phyloP scores from a whole-genome alignment of 2,329 filamentous ascomycete species.

The Phyllosticta capitalensis region DNA sequence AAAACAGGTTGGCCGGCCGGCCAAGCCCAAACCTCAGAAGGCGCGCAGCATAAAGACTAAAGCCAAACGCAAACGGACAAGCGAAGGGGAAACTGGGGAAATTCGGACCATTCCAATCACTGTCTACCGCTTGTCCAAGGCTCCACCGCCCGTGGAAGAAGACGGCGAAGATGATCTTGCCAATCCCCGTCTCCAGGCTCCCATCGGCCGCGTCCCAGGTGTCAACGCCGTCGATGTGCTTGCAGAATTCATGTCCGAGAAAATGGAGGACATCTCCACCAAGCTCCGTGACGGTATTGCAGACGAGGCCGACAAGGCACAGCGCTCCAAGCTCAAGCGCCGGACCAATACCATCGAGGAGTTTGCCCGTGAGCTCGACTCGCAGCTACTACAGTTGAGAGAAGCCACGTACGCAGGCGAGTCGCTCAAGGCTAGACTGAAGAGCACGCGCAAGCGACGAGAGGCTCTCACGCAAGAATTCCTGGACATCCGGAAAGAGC shows the following conservation, averaged over 20 bases:
- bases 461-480: constrained; percentile 37
- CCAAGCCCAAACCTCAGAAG: constrained; percentile 8
- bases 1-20: constrained; percentile 7
- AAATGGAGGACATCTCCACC: constrained; percentile 36
- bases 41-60: constrained; percentile 12
- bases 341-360: constrained; percentile 39
- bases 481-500: constrained; percentile 37
- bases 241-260: constrained; percentile 41
- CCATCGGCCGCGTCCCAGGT: constrained; percentile 27
- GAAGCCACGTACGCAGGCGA: constrained; percentile 43
- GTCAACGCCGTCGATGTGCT: constrained; percentile 46
- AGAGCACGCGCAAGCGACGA: constrained; percentile 36
- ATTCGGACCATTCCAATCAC: constrained; percentile 18
- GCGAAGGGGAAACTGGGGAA: constrained; percentile 1
- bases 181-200: constrained; percentile 17
- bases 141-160: constrained; percentile 14
- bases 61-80: constrained; percentile 21
- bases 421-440: constrained; percentile 36
- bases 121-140: constrained; percentile 20
- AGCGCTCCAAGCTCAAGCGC: constrained; percentile 32
- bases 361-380: constrained; percentile 39
- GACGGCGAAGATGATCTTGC: constrained; percentile 20
- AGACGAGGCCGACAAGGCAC: constrained; percentile 29
- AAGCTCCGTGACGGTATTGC: constrained; percentile 31
- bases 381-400: constrained; percentile 42